Percentiles rank a stretch among this genome's conserved stretches.
Conservation (phyloP, 495 filamentous ascomycete genomes). For the Penicillium goetzii region DNA sequence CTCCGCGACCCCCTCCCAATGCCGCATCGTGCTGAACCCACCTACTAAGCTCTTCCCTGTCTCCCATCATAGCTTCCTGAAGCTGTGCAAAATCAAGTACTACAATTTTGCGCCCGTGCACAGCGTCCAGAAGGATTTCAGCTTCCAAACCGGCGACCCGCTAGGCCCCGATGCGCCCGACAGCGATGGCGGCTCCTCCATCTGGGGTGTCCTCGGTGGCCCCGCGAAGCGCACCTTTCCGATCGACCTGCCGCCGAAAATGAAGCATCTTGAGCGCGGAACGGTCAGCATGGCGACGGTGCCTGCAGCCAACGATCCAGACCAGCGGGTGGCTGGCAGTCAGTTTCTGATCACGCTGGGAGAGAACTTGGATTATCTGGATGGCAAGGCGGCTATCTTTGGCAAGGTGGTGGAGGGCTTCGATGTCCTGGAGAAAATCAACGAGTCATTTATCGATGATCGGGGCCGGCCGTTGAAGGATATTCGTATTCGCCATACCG, state of each 20-base stretch:
- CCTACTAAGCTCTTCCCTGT: constrained; percentile 54
- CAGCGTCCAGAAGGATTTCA: constrained; percentile 86
- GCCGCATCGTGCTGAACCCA: constrained; percentile 41
- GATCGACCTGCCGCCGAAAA: constrained; percentile 78
- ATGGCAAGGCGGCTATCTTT: constrained; percentile 91
- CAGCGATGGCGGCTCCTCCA: constrained; percentile 87
- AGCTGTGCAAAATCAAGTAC: constrained; percentile 97
- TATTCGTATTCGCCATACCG: constrained; percentile 89
- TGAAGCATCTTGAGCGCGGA: constrained; percentile 83
- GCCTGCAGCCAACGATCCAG: constrained; percentile 73
- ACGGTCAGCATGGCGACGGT: constrained; percentile 95
- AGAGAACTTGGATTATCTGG: constrained; percentile 83
- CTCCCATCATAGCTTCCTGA: constrained; percentile 73
- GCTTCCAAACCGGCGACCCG: constrained; percentile 93
- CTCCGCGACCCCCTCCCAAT: constrained; percentile 1
- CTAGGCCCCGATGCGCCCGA: constrained; percentile 78
- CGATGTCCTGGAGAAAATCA: constrained; percentile 90
- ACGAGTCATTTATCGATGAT: constrained; percentile 82
- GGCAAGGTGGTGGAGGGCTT: constrained; percentile 94
- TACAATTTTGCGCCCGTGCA: constrained; percentile 95
- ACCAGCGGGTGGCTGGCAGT: constrained; percentile 77
- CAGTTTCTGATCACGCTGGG: constrained; percentile 91
- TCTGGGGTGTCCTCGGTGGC: constrained; percentile 83
- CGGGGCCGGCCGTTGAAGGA: constrained; percentile 83
- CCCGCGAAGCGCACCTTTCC: constrained; percentile 75